Percentiles rank a stretch among this genome's conserved stretches.
Conservation (phyloP, 2,329 filamentous ascomycete species). For the Aureobasidium zeae region DNA sequence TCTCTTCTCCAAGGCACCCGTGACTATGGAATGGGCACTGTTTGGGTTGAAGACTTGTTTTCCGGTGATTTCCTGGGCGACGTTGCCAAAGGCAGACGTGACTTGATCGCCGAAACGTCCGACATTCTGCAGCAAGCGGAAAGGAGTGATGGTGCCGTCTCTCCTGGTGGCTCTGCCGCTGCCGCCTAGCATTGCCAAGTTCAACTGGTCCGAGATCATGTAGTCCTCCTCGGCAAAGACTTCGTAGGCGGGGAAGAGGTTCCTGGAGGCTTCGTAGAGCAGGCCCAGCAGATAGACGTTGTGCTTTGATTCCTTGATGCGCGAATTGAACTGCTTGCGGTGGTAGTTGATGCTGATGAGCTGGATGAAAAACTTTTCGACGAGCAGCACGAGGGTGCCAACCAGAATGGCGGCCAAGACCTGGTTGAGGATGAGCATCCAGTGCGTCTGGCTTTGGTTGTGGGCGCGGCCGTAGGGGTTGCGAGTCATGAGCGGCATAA, state of each 20-base stretch:
- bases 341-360: slow-evolving; percentile 80
- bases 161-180: slow-evolving; percentile 43
- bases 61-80: slow-evolving; percentile 89
- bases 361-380: slow-evolving; percentile 71
- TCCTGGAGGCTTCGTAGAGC: slow-evolving; percentile 81
- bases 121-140: slow-evolving; percentile 61
- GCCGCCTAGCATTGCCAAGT: slow-evolving; percentile 49
- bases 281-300: slow-evolving; percentile 72
- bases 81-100: slow-evolving; percentile 83
- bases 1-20: slow-evolving; percentile 79
- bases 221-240: slow-evolving; percentile 80
- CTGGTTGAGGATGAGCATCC: slow-evolving; percentile 50
- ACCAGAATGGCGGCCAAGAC: slow-evolving; percentile 60
- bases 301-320: slow-evolving; percentile 83
- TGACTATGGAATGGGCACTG: slow-evolving; percentile 78
- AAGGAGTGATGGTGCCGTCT: slow-evolving; percentile 61
- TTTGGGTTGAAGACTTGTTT: slow-evolving; percentile 92
- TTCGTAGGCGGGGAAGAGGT: slow-evolving; percentile 87
- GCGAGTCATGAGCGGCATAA: slow-evolving; percentile 35
- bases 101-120: slow-evolving; percentile 86
- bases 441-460: slow-evolving; percentile 25
- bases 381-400: slow-evolving; percentile 60
- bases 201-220: slow-evolving; percentile 67
- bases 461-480: slow-evolving; percentile 27
- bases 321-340: slow-evolving; percentile 68